Evolutionary conservation across 2,329 filamentous ascomycete species (phyloP).

Genomic region (Phialophora verrucosa): DNA sequence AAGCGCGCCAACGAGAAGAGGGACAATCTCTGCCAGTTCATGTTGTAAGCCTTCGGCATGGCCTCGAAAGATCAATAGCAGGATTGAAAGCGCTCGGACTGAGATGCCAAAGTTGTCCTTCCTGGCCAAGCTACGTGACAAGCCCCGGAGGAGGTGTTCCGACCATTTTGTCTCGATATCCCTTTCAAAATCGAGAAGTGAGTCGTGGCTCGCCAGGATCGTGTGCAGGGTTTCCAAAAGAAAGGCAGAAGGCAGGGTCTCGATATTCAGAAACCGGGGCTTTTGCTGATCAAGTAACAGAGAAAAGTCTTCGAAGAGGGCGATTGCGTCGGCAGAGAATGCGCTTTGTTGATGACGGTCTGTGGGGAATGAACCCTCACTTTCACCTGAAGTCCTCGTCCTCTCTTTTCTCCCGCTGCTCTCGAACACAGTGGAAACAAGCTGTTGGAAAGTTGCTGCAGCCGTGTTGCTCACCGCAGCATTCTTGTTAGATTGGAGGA

Average conservation of each 20-base stretch:
- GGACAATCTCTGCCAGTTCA: constrained; percentile 83
- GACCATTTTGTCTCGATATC: constrained; percentile 83
- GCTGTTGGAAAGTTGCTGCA: constrained; percentile 92
- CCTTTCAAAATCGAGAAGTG: constrained; percentile 75
- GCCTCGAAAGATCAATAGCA: constrained; percentile 24
- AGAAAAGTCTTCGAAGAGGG: constrained; percentile 84
- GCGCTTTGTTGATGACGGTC: constrained; percentile 28
- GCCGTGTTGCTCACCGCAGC: constrained; percentile 94
- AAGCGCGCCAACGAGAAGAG: constrained; percentile 80
- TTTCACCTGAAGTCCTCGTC: constrained; percentile 5
- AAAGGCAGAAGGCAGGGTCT: constrained; percentile 78
- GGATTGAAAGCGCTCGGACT: constrained; percentile 31
- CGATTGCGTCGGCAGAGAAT: constrained; percentile 51
- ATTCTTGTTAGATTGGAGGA: constrained; percentile 88
- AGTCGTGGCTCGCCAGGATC: constrained; percentile 82
- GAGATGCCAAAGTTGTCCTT: constrained; percentile 33
- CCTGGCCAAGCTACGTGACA: constrained; percentile 29
- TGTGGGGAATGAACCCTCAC: constrained; percentile 27
- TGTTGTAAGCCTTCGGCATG: constrained; percentile 22
- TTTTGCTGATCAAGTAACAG: constrained; percentile 83
- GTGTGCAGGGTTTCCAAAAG: constrained; percentile 92
- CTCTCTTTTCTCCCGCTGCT: constrained; percentile 62
- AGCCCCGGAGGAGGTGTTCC: constrained; percentile 54
- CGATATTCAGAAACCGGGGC: constrained; percentile 80
- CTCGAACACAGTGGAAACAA: constrained; percentile 91